Conservation (phyloP, 805 yeast genomes). For the Geotrichum ghanense region DNA sequence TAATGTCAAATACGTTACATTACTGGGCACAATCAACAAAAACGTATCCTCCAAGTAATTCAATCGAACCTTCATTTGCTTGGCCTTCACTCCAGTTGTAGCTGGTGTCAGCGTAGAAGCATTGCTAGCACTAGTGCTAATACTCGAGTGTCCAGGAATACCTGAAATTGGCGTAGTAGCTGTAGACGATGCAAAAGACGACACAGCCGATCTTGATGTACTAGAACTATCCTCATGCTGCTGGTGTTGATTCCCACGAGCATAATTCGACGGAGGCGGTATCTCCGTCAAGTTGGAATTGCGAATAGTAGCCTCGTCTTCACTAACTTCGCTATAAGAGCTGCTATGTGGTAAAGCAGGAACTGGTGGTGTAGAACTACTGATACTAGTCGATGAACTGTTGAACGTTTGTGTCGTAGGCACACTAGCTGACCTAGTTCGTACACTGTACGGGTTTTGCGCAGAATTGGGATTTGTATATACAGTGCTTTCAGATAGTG, state of each 20-base stretch:
- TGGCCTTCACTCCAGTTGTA: slow-evolving; percentile 10
- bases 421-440: not conserved
- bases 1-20: slow-evolving; percentile 40
- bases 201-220: slow-evolving; percentile 1
- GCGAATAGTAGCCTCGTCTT: slow-evolving; percentile 4
- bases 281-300: slow-evolving; percentile 2
- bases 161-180: slow-evolving; percentile 10
- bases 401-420: not conserved
- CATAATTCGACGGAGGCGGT: slow-evolving; percentile 1
- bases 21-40: slow-evolving; percentile 49
- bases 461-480: too few relatives aligned
- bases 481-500: not conserved
- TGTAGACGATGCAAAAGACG: slow-evolving; percentile 8
- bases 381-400: not conserved
- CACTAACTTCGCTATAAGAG: not conserved
- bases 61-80: slow-evolving; percentile 24
- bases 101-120: slow-evolving; percentile 17
- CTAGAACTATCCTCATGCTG: not conserved
- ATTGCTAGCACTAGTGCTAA: slow-evolving; percentile 20
- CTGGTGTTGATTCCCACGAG: slow-evolving; percentile 2
- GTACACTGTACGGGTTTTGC: not conserved
- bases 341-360: not conserved
- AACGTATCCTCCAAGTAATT: slow-evolving; percentile 34
- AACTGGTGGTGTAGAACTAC: not conserved
- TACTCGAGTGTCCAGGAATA: slow-evolving; percentile 14